Base-by-base conservation (phyloP, 768 basidiomycete species). In the Galerina sulciceps region DNA sequence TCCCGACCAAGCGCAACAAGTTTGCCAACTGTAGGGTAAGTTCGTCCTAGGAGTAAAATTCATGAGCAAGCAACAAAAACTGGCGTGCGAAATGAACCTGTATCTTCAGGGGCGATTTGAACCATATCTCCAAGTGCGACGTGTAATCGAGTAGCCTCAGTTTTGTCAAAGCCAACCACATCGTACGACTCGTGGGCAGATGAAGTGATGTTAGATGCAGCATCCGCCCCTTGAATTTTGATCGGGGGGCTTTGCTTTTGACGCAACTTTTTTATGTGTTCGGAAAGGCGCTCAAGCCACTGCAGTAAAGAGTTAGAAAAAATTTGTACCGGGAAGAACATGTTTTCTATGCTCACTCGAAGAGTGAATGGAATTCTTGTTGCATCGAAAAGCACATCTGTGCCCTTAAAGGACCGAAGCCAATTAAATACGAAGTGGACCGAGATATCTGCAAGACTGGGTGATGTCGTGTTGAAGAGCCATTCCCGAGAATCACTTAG, bases 401-500 rank as follows among this genome's bases (percentile, higher is more conserved):
- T 67, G 10, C 69, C 67, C 31, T 62, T 73, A 66, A 82, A 78
- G 11, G 48, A 42, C 31, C 69, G 70, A 34, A 76, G 65, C 85
- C 85, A 87, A 6, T 67, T 65, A 58, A 80, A 70, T 4, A 81
- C 64, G 60, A 84, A 83, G 58, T 85, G 79, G 8, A 81, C 73
- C 2, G 82, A 78, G 35, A 86, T 67, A 65, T 88, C 86, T 6
- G 79, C 81, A 20, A 85, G 69, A 41, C 81, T 76, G 9, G 85
- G 84, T 0, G 71, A 57, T 55, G 79, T 79, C 0, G 85, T 85
- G 60, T 85, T 76, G 57, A 86, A 79, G 9, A 86, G 72, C 84
- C 85, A 88, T 64, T 81, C 78, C 2, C 85, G 76, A 20, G 76
- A 81, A 65, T 86, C 84, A 14, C 71, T 67, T 26, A 87, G 72